These are phyloP conservation scores for Schwanniomyces sp. DNA, from an alignment of 805 yeast species.

Conservation along the genomic window DNA sequence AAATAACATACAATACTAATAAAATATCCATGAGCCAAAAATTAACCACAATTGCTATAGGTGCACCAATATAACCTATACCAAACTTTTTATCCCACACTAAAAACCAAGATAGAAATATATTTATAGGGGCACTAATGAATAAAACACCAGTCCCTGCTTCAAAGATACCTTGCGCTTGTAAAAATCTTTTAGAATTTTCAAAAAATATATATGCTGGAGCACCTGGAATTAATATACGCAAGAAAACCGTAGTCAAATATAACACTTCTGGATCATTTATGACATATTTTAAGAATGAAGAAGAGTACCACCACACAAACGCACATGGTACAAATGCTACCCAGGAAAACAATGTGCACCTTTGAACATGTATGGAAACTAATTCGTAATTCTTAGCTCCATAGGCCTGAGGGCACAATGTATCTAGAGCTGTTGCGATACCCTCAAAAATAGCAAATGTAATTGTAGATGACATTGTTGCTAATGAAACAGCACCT, in stretches of 20 bases:
- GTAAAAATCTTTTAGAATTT: slow-evolving; percentile 40
- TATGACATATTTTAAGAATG: slow-evolving; percentile 28
- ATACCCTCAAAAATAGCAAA: slow-evolving; percentile 47
- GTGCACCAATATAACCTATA: slow-evolving; percentile 44
- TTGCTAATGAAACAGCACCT: slow-evolving; percentile 46
- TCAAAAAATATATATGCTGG: slow-evolving; percentile 47
- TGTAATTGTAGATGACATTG: slow-evolving; percentile 45
- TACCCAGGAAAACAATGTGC: slow-evolving; percentile 31
- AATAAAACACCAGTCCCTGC: slow-evolving; percentile 46
- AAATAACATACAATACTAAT: slow-evolving; percentile 37
- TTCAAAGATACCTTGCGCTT: slow-evolving; percentile 48
- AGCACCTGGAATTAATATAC: slow-evolving; percentile 37
- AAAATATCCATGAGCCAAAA: slow-evolving; percentile 42
- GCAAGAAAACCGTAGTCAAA: slow-evolving; percentile 34
- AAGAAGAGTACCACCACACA: slow-evolving; percentile 39
- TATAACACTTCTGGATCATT: slow-evolving; percentile 30
- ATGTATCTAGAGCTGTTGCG: slow-evolving; percentile 45
- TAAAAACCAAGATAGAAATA: slow-evolving; percentile 37
- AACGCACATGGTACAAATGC: slow-evolving; percentile 39
- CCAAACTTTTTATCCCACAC: slow-evolving; percentile 44
- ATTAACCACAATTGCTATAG: slow-evolving; percentile 41
- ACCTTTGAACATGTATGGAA: slow-evolving; percentile 38
- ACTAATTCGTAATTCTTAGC: slow-evolving; percentile 41
- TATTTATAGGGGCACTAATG: slow-evolving; percentile 42
- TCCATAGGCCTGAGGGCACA: slow-evolving; percentile 48